Conservation (phyloP, 2,329 filamentous ascomycete genomes). For the Eutypa lata region DNA sequence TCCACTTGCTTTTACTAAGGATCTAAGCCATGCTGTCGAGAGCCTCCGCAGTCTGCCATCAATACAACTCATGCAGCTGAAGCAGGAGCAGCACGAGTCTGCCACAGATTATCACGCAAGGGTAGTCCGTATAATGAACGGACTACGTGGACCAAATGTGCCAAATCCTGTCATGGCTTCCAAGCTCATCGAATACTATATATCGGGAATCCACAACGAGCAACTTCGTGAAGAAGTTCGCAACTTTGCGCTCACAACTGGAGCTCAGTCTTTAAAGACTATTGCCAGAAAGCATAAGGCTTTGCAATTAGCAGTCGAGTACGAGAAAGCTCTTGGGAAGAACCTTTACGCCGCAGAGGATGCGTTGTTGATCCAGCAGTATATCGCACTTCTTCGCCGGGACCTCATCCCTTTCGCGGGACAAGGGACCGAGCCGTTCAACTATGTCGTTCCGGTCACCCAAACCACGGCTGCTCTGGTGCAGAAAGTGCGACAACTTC, state of each 20-base stretch:
- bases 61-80: slow-evolving; percentile 50
- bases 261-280: slow-evolving; percentile 32
- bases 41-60: slow-evolving; percentile 49
- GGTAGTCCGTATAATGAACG: slow-evolving; percentile 35
- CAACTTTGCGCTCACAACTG: slow-evolving; percentile 26
- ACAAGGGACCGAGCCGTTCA: slow-evolving; percentile 18
- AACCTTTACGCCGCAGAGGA: slow-evolving; percentile 40
- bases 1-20: slow-evolving; percentile 48
- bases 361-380: slow-evolving; percentile 39
- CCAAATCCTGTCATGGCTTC: slow-evolving; percentile 12
- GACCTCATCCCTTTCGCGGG: slow-evolving; percentile 26
- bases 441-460: slow-evolving; percentile 37
- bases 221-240: slow-evolving; percentile 42
- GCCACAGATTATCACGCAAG: slow-evolving; percentile 48
- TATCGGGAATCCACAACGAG: slow-evolving; percentile 48
- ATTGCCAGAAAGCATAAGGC: slow-evolving; percentile 50
- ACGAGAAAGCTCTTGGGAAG: slow-evolving; percentile 50
- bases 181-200: slow-evolving; percentile 38
- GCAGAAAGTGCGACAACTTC: slow-evolving; percentile 41
- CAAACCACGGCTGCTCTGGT: slow-evolving; percentile 32
- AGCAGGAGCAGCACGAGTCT: slow-evolving; percentile 52
- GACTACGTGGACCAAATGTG: slow-evolving; percentile 28
- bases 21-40: slow-evolving; percentile 47
- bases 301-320: slow-evolving; percentile 53
- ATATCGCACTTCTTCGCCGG: slow-evolving; percentile 48